phyloP scores from a whole-genome alignment of 306 rosid genomes.

The cucumber (Cucumis sativus) region DNA sequence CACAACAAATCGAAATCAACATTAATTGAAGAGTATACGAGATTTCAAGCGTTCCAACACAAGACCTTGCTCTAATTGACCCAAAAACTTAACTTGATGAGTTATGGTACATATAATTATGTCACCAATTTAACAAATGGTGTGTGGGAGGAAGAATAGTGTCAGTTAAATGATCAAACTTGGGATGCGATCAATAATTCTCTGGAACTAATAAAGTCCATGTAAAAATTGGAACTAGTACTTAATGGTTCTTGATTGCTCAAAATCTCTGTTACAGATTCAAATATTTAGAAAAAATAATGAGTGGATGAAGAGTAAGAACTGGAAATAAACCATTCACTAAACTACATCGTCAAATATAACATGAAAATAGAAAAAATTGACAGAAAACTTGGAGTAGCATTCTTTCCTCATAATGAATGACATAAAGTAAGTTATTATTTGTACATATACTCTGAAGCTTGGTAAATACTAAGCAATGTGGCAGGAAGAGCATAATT shows the following conservation, averaged over 20 bases:
- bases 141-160: not conserved
- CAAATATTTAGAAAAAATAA: not conserved
- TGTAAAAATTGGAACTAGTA: not conserved
- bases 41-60: too few relatives aligned
- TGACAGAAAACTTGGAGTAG: not conserved
- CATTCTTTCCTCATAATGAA: not conserved
- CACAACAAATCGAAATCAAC: too few relatives aligned
- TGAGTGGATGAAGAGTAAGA: not conserved
- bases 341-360: not conserved
- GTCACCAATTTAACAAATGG: too few relatives aligned
- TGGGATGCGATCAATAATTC: not conserved
- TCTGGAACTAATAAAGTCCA: not conserved
- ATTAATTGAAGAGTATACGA: too few relatives aligned
- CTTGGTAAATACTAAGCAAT: not conserved
- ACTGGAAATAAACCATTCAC: not conserved
- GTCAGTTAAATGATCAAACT: not conserved
- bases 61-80: too few relatives aligned
- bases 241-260: not conserved
- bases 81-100: too few relatives aligned
- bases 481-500: not conserved
- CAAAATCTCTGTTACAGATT: not conserved
- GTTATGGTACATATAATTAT: too few relatives aligned
- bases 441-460: not conserved
- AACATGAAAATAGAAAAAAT: not conserved
- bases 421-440: not conserved